Base-by-base conservation (phyloP, 192 early-diverging fungal species). In the Neocallimastix lanati region DNA sequence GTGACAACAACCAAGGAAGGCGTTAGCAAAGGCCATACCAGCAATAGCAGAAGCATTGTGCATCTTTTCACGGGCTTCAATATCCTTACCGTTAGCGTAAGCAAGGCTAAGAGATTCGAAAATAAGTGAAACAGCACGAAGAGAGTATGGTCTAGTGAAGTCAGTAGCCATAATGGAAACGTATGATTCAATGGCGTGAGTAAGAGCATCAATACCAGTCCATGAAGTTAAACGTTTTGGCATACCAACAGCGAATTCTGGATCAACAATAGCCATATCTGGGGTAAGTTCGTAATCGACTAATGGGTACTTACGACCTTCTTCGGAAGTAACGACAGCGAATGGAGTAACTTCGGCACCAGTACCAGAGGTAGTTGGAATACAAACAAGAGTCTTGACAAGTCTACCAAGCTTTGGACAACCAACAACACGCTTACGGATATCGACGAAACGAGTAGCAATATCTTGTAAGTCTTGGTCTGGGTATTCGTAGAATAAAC, bases 111-210 rank as follows among this genome's bases (percentile, higher is more conserved):
- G 28, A 29, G 80, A 36, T 76, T 78, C 80, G 79, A 78, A 29
- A 78, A 76, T 30, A 78, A 80, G 80, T 12, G 4, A 2, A 78
- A 76, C 27, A 76, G 78, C 16, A 38, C 28, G 78, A 28, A 28
- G 36, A 76, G 78, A 36, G 77, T 77, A 36, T 36, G 36, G 36
- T 35, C 77, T 77, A 21, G 30, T 77, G 77, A 37, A 35, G 7
- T 77, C 77, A 25, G 77, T 35, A 21, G 77, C 78, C 29, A 76
- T 29, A 36, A 76, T 29, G 25, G 78, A 50, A 29, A 80, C 80
- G 80, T 80, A 80, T n/a, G 80, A 76, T 36, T 80, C 80, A 28
- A 80, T 80, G 14, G 80, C 80, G 76, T 80, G 80, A n/a, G 80
- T 80, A 29, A 80, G 40, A 30, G 37, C 29, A 78, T 80, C 80